Percentiles rank a stretch among this genome's conserved stretches.
phyloP scores from a whole-genome alignment of 1,284 basidiomycete species.

The Wallemia ichthyophaga region DNA sequence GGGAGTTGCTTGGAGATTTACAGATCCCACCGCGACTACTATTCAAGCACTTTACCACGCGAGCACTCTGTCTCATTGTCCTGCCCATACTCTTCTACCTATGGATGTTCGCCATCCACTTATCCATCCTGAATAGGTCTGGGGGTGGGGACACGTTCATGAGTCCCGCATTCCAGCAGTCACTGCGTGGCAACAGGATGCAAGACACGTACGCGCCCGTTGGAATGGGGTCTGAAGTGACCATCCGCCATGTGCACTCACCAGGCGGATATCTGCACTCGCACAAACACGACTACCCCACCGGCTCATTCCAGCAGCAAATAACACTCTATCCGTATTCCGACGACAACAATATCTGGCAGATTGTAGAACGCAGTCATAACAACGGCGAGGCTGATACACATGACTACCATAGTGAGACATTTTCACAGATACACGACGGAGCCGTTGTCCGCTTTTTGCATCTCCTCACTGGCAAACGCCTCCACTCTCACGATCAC shows the following conservation, averaged over 20 bases:
- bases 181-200: conserved; percentile 69
- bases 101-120: conserved; percentile 82
- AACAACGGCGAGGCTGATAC: conserved; percentile 15
- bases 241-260: conserved; percentile 72
- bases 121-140: conserved; percentile 53
- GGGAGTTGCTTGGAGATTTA: conserved; percentile 65
- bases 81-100: conserved; percentile 73
- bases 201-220: conserved; percentile 65
- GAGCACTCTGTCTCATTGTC: conserved; percentile 61
- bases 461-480: conserved; percentile 52
- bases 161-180: conserved; percentile 95
- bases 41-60: conserved; percentile 54
- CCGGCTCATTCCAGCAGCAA: conserved; percentile 44
- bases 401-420: conserved; percentile 26
- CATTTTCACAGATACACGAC: conserved; percentile 27
- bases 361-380: conserved; percentile 26
- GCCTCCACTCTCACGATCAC: conserved; percentile 76
- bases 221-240: conserved; percentile 49
- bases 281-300: conserved; percentile 62
- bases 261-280: conserved; percentile 84
- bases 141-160: conserved; percentile 97
- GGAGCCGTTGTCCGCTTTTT: conserved; percentile 50
- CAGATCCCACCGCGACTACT: conserved; percentile 45
- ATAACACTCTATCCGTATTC: conserved; percentile 88
- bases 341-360: conserved; percentile 75